Base-by-base conservation (phyloP, 148 eudicot species). In the Camellia lanceoleosa region DNA sequence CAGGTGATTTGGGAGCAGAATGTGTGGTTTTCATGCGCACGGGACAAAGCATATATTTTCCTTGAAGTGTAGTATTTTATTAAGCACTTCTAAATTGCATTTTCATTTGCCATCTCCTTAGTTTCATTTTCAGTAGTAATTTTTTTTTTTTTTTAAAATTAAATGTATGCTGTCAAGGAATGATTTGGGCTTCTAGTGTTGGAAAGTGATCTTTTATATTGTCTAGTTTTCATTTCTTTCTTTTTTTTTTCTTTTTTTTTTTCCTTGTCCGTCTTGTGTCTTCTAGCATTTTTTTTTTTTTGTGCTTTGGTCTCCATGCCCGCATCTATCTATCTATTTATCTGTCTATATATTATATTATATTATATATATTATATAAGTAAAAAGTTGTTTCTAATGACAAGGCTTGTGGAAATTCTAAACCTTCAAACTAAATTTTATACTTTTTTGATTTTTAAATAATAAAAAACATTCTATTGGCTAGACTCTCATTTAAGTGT, bases 1-100 rank as follows among this genome's bases (percentile, higher is more conserved):
- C 73, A 81, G 83, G 83, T 81, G 61, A 16, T 54, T 46, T 68
- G 74, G 79, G 52, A 67, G 51, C 67, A 68, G 69, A 58, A 30
- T 23, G 14, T 16, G 13, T 18, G 51, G 4, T 77, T 49, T 65
- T 44, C 30, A 49, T 10, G 47, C n/a, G 14, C 23, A 14, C 18
- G 67, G 64, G 41, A 41, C 52, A 14, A 41, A 54, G 80, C 61
- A 4, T 66, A n/a, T 67, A 54, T 68, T 77, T 66, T 63, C 13
- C 63, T 51, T 67, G 65, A 15, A 15, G 71, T 51, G 11, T n/a
- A n/a, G n/a, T n/a, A n/a, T n/a, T n/a, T n/a, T n/a, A n/a, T n/a
- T n/a, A n/a, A 72, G 72, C 47, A 65, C 59, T 54, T 51, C 20
- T 7, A 41, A 73, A 52, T 66, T 65, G 42, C 71, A 56, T 55